Conservation (phyloP, 2,329 filamentous ascomycete species). For the Fusarium sp. region DNA sequence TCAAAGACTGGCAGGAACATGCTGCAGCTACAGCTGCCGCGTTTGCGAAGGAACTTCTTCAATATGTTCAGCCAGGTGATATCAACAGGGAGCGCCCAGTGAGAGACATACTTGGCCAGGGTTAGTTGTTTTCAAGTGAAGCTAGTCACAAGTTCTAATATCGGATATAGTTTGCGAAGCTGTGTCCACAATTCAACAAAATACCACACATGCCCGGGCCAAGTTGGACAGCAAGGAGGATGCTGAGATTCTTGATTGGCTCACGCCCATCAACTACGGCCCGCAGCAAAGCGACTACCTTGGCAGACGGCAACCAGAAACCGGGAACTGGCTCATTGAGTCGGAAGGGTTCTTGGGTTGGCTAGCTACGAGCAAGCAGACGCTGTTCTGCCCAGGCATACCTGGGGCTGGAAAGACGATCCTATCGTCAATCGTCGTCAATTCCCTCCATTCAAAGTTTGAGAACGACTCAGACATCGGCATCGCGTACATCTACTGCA, state of each 20-base stretch:
- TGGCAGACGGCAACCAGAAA: not conserved
- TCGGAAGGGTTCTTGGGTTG: not conserved
- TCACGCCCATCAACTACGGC: not conserved
- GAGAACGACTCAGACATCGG: not conserved
- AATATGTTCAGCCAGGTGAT: not conserved
- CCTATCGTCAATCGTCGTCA: not conserved
- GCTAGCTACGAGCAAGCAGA: not conserved
- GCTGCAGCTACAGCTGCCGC: constrained; percentile 47
- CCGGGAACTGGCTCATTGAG: not conserved
- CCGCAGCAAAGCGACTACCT: not conserved
- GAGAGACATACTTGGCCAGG: not conserved
- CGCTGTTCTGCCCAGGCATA: not conserved
- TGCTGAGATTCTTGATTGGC: not conserved
- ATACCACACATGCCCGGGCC: not conserved
- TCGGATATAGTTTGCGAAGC: not conserved
- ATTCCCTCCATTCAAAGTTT: not conserved
- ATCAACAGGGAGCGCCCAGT: not conserved
- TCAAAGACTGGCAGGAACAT: constrained; percentile 48
- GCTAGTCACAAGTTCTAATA: not conserved
- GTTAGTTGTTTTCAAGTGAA: not conserved
- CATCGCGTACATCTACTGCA: not conserved
- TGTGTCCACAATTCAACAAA: not conserved
- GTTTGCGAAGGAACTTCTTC: constrained; percentile 28
- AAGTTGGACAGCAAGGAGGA: not conserved
- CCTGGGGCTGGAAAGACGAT: not conserved